Base-by-base conservation (phyloP, 495 filamentous ascomycete genomes). In the Xylaria castorea region DNA sequence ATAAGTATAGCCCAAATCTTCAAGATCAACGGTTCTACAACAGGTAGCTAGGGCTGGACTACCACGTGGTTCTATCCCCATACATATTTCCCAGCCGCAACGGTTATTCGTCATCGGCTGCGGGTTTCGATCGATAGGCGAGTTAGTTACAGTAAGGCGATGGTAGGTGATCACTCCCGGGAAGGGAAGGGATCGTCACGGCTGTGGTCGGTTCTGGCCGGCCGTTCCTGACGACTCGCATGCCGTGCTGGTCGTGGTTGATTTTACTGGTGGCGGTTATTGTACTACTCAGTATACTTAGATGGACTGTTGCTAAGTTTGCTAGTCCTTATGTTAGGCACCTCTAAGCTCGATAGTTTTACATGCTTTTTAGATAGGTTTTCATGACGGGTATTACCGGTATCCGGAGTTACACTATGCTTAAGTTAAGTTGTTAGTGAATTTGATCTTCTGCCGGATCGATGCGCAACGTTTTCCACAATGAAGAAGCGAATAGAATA, bases 101-200 rank as follows among this genome's bases (percentile, higher is more conserved):
- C n/a, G 7, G 4, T 51, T 51, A 60, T 60, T 36, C 55, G 55
- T 57, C 27, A 4, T 57, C 27, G 53, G 53, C 58, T 38, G 57
- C 30, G 30, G 51, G 36, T 14, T 42, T 36, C 36, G 36, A 62
- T 63, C 61, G 38, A 61, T 34, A n/a, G 51, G 25, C 22, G 22
- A 9, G 27, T 27, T 7, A 57, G 25, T 11, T 44, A 46, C 44
- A n/a, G n/a, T 5, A n/a, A 16, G 20, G 2, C 11, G 11, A 42
- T 42, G 11, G 22, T n/a, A n/a, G 11, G 38, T 42, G 38, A 60
- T n/a, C 16, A n/a, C 16, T 18, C 32, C 61, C 22, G 3, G 11
- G n/a, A 25, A 63, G 12, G 61, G 61, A 63, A 63, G 61, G 36
- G 61, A 63, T 63, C 61, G 61, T 16, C 61, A 3, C 38, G 38